These are phyloP conservation scores for Colletotrichum coccodes DNA, from an alignment of 2,329 filamentous ascomycete genomes.

Conservation along the genomic window DNA sequence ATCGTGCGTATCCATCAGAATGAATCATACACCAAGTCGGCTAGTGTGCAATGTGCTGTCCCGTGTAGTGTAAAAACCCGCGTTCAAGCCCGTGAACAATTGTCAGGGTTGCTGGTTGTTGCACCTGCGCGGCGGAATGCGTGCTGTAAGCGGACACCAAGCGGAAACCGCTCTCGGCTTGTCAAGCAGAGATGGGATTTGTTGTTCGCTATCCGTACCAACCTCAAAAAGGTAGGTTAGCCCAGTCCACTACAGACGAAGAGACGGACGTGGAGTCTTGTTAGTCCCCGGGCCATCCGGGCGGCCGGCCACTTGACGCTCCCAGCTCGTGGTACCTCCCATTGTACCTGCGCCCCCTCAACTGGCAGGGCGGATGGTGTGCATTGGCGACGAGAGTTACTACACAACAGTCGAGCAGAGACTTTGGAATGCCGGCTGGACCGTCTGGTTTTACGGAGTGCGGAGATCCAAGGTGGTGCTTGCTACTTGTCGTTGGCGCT, in stretches of 20 bases:
- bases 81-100: neutral
- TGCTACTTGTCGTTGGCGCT: neutral
- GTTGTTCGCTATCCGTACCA: neutral
- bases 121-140: neutral
- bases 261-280: constrained; percentile 28
- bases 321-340: neutral
- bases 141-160: neutral
- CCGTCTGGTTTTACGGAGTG: constrained; percentile 4
- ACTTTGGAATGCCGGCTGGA: neutral
- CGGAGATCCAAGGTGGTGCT: neutral
- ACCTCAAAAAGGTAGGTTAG: neutral
- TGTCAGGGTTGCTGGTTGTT: neutral
- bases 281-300: constrained; percentile 35
- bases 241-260: neutral
- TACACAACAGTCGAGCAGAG: neutral
- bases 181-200: neutral
- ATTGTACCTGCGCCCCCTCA: constrained; percentile 7
- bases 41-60: neutral
- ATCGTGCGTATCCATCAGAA: constrained; percentile 12
- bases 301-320: constrained; percentile 12
- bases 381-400: constrained; percentile 14
- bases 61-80: neutral
- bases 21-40: constrained; percentile 6
- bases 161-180: neutral
- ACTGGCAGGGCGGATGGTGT: neutral